Conservation (phyloP, 2,329 filamentous ascomycete genomes). For the Trichoderma sp. region DNA sequence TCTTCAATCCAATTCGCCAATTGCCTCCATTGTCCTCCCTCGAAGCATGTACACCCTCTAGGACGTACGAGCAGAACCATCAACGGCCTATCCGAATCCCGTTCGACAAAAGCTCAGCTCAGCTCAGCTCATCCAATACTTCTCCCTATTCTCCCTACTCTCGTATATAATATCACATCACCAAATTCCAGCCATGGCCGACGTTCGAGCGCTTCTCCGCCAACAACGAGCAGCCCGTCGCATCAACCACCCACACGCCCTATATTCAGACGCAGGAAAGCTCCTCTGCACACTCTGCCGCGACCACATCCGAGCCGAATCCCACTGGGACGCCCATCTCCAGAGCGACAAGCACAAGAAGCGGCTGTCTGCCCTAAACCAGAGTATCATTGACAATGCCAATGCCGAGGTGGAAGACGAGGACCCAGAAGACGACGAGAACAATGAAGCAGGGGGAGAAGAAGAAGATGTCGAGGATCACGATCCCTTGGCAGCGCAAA, state of each 20-base stretch:
- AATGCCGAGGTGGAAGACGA: background rate
- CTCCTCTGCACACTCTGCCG: slow-evolving; percentile 69
- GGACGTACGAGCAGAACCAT: background rate
- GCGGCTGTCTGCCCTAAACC: slow-evolving; percentile 16
- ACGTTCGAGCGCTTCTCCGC: slow-evolving; percentile 77
- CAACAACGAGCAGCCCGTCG: slow-evolving; percentile 74
- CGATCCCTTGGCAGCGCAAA: slow-evolving; percentile 27
- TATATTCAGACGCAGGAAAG: slow-evolving; percentile 67
- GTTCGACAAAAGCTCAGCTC: background rate
- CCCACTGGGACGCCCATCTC: slow-evolving; percentile 66
- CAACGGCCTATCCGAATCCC: background rate
- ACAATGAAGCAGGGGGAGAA: background rate
- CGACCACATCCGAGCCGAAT: slow-evolving; percentile 64
- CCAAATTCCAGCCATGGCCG: slow-evolving; percentile 59
- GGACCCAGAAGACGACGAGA: background rate
- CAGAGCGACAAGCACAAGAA: slow-evolving; percentile 47
- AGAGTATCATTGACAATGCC: slow-evolving; percentile 19
- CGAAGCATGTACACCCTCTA: background rate
- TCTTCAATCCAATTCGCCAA: background rate
- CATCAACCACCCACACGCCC: slow-evolving; percentile 68
- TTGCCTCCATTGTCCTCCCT: background rate
- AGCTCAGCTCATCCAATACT: background rate
- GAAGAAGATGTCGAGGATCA: slow-evolving; percentile 21
- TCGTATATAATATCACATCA: background rate
- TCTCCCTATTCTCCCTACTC: background rate